Base-by-base conservation (phyloP, 176 grass and related monocot genomes). In the Phoenix roebelenii region DNA sequence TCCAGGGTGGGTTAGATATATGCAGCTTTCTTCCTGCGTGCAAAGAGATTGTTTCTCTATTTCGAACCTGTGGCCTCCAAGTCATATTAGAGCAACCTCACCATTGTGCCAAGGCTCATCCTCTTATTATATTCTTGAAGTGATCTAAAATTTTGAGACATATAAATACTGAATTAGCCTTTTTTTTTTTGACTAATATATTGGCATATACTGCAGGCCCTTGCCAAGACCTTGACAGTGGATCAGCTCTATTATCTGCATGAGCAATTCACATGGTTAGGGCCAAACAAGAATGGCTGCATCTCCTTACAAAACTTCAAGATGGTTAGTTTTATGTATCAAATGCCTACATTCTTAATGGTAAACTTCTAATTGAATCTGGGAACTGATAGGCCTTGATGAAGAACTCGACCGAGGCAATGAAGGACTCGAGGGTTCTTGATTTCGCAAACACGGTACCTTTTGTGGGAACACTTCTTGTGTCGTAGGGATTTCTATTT, bases 221-320 rank as follows among this genome's bases (percentile, higher is more conserved):
- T 84, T 84, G 75, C 81, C 9, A 84, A 78, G 75, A 84, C 81
- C 35, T 65, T 84, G 70, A 78, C 81, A 7, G 49, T 61, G 22
- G 60, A 65, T 64, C 81, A 84, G 56, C 64, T 64, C 16, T 78
- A 64, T 16, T 84, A 84, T 66, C 61, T 84, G 48, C 56, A 55
- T 55, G 74, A 78, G 28, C 81, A 84, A 35, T 84, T 84, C 58
- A 53, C 64, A 17, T 51, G 70, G 53, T 73, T 84, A 25, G 70
- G 55, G 19, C 81, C 81, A 20, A 84, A 69, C 64, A 84, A 84
- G 81, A 78, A 54, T 54, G 81, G 75, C 35, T 84, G 70, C 18
- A 78, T 84, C 57, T 78, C 75, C 61, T 63, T 84, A 39, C 74
- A 78, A 66, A 74, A 78, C 54, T 62, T 84, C 23, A 84, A 84